A percentile compares a stretch with the other conserved stretches of the same genome.
Conservation (phyloP, 2,329 filamentous ascomycete species). For the Chrysoporthe deuterocubensis region DNA sequence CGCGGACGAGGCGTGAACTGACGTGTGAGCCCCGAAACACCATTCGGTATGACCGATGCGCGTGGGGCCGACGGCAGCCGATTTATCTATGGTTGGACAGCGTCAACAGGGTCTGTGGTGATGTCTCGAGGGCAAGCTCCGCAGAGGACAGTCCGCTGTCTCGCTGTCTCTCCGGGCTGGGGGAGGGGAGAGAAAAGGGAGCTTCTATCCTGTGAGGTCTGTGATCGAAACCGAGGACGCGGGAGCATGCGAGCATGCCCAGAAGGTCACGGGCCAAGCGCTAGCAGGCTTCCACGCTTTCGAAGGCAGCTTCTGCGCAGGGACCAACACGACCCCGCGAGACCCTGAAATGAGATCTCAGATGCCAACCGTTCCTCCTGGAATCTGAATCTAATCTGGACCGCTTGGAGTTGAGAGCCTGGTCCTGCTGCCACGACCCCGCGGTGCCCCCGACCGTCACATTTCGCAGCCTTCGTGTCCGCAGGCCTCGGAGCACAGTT, state of each 20-base stretch:
- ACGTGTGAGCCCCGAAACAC: neutral
- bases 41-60: conserved; percentile 1
- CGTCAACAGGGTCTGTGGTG: neutral
- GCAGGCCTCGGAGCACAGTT: neutral
- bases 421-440: neutral
- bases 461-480: neutral
- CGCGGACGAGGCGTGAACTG: neutral
- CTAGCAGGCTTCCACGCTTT: conserved; percentile 39
- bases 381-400: neutral
- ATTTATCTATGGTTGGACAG: neutral
- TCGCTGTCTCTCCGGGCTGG: neutral
- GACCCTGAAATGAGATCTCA: conserved; percentile 10
- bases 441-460: neutral
- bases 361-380: neutral
- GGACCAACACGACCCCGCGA: conserved; percentile 6
- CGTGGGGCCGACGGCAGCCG: neutral
- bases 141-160: neutral
- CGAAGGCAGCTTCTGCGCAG: neutral
- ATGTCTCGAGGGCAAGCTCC: neutral
- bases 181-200: neutral
- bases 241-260: no score
- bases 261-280: conserved; percentile 30
- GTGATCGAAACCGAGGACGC: neutral
- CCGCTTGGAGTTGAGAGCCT: neutral
- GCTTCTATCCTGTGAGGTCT: neutral